Conservation (phyloP, 345 rosid genomes). For the Mallotus nudiflorus region DNA sequence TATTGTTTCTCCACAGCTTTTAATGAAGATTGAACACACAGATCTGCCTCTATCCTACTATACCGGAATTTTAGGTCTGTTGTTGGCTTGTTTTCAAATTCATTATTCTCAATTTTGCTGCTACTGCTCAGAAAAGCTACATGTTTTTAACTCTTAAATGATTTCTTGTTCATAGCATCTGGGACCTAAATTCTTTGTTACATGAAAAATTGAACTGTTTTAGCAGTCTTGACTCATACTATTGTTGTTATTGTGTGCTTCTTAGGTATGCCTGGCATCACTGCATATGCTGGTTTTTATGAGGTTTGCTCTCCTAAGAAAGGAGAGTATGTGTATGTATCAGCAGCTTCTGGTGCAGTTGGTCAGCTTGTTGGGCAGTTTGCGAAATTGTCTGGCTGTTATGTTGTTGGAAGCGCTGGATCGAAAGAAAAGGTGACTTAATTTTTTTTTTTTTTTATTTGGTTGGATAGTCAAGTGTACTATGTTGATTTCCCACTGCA, state of each 20-base stretch:
- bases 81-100: background rate
- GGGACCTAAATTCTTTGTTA: background rate
- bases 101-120: background rate
- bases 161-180: background rate
- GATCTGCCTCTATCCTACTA: slow-evolving; percentile 63
- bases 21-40: slow-evolving; percentile 47
- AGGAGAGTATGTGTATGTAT: slow-evolving; percentile 28
- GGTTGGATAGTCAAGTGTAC: background rate
- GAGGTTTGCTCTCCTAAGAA: slow-evolving; percentile 37
- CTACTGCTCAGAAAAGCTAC: background rate
- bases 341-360: slow-evolving; percentile 37
- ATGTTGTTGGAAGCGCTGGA: slow-evolving; percentile 43
- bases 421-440: slow-evolving; percentile 28
- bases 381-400: slow-evolving; percentile 31
- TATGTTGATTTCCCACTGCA: background rate
- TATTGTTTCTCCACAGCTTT: slow-evolving; percentile 29
- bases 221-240: background rate
- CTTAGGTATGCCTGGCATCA: slow-evolving; percentile 38
- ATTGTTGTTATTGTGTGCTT: background rate
- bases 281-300: slow-evolving; percentile 34
- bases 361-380: slow-evolving; percentile 43
- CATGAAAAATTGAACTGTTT: background rate
- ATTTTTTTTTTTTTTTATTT: too few species aligned
- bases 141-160: background rate
- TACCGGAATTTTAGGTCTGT: slow-evolving; percentile 62